Base-by-base conservation (phyloP, 768 basidiomycete species). In the Coprinopsis marcescibilis region DNA sequence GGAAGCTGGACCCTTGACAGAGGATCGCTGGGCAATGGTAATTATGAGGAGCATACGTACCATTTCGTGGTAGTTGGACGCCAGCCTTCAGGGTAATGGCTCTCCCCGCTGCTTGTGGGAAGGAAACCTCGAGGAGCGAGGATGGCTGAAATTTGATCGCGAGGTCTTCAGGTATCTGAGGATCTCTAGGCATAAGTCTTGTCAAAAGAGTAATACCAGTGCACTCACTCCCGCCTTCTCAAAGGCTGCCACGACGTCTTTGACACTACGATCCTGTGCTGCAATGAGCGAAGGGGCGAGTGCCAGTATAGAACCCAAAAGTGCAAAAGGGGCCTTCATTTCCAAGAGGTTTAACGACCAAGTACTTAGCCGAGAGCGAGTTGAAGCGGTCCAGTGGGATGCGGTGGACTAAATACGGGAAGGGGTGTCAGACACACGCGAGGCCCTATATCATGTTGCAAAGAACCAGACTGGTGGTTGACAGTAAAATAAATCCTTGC, bases 241-340 rank as follows among this genome's bases (percentile, higher is more conserved):
- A 17, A 65, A 65, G 6, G 63, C 60, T 11, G 46, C 13, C 40
- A 46, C 55, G 7, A 64, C 64, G 1, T 33, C 41, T 1, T 24
- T 36, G 7, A 65, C 14, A 32, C 48, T 56, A 3, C 41, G 55
- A 43, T 65, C 62, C 43, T 64, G 61, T 15, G 56, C 57, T 2
- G 40, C 30, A 32, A n/a, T 8, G 15, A 15, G 13, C 10, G 39
- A 5, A 10, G 25, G 39, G 15, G 11, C 20, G 11, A 24, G 15
- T 40, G 21, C 39, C 12, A 40, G 10, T 32, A 8, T n/a, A 32
- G 30, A 32, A 32, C n/a, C n/a, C n/a, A n/a, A n/a, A n/a, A n/a
- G n/a, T n/a, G n/a, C n/a, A n/a, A n/a, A n/a, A n/a, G n/a, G n/a
- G n/a, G n/a, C n/a, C n/a, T n/a, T n/a, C n/a, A n/a, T n/a, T n/a